A percentile compares a stretch with the other conserved stretches of the same genome.
These are phyloP conservation scores for Cytospora chrysosperma DNA, from an alignment of 2,329 filamentous ascomycete genomes.

Conservation along the genomic window DNA sequence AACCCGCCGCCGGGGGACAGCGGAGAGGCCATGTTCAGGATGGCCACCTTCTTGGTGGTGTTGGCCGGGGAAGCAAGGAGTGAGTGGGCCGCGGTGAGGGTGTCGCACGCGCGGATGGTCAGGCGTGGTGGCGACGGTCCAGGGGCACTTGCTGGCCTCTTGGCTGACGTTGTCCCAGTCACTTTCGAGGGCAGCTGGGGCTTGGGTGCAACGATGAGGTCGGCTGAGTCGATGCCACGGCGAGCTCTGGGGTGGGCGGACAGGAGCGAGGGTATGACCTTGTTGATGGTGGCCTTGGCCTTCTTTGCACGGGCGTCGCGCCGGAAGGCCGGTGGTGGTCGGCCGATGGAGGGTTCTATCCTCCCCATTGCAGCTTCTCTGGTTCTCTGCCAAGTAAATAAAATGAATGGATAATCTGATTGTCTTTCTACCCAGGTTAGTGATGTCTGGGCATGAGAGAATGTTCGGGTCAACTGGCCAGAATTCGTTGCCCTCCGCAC, in stretches of 20 bases:
- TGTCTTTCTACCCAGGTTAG: background rate
- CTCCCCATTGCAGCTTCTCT: slow-evolving; percentile 11
- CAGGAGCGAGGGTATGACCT: slow-evolving; percentile 56
- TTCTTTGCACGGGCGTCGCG: slow-evolving; percentile 45
- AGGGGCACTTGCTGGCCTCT: no score
- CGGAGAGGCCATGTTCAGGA: slow-evolving; percentile 41
- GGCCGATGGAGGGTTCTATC: slow-evolving; percentile 15
- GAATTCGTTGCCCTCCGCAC: background rate
- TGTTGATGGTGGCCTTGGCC: slow-evolving; percentile 58
- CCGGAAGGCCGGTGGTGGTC: slow-evolving; percentile 13
- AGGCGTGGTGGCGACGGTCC: background rate
- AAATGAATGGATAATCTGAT: background rate
- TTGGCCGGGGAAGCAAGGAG: background rate
- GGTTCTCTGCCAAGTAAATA: background rate
- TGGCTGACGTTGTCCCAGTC: background rate
- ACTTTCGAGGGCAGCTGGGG: background rate
- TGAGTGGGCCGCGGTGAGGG: slow-evolving; percentile 12
- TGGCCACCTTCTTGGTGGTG: slow-evolving; percentile 1
- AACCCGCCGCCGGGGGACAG: slow-evolving; percentile 61
- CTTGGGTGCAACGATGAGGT: slow-evolving; percentile 43
- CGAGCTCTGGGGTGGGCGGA: slow-evolving; percentile 53
- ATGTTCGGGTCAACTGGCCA: background rate
- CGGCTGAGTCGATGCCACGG: slow-evolving; percentile 51
- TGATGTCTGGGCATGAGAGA: no score
- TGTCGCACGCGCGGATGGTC: slow-evolving; percentile 11